Conservation (phyloP, 202 grass and related monocot genomes). For the Schoenoplectus tabernaemontani region DNA sequence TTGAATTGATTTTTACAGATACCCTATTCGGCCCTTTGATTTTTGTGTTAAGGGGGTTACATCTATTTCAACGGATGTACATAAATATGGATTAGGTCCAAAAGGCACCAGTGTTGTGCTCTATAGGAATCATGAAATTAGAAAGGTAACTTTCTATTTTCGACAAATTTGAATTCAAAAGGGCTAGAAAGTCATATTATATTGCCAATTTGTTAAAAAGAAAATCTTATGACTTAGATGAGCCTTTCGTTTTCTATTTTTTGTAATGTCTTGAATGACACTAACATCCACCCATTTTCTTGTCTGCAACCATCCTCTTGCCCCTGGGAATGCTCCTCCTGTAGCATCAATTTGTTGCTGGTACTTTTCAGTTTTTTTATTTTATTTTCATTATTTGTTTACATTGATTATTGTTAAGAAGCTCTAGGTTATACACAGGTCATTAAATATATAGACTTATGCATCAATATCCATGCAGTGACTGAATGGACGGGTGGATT, state of each 20-base stretch:
- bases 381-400: slow-evolving; percentile 2
- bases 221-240: background rate
- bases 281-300: slow-evolving; percentile 31
- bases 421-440: background rate
- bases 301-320: slow-evolving; percentile 20
- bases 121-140: slow-evolving; percentile 94
- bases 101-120: slow-evolving; percentile 91
- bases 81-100: slow-evolving; percentile 94
- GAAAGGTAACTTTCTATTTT: slow-evolving; percentile 48
- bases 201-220: background rate
- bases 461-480: slow-evolving; percentile 37
- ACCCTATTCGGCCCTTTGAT: slow-evolving; percentile 84
- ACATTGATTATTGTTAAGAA: background rate
- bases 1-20: slow-evolving; percentile 43
- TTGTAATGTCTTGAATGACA: slow-evolving; percentile 21
- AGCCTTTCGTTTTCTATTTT: slow-evolving; percentile 23
- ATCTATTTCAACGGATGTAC: slow-evolving; percentile 90
- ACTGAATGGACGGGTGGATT: slow-evolving; percentile 96
- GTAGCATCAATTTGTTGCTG: slow-evolving; percentile 96
- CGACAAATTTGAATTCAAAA: background rate
- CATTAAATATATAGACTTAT: background rate
- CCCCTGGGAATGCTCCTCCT: slow-evolving; percentile 18
- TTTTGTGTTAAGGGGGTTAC: slow-evolving; percentile 98
- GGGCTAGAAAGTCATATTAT: background rate
- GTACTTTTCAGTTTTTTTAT: slow-evolving; percentile 37